Evolutionary conservation across 2,329 filamentous ascomycete genomes (phyloP).

Genomic region (Arachnomyces sp.): DNA sequence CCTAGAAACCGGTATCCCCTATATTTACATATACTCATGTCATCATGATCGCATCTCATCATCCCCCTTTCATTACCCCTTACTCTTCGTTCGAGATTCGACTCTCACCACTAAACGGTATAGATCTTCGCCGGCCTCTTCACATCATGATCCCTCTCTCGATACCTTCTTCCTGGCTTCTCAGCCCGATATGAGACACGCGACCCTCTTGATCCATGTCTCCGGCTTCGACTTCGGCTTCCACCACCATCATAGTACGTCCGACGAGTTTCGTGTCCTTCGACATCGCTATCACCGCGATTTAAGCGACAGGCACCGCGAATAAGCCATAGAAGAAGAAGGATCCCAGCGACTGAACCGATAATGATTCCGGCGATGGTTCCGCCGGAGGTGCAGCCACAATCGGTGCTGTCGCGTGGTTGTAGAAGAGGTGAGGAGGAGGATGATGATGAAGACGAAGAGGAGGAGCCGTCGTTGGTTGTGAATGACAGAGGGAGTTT

Average conservation of each 20-base stretch:
- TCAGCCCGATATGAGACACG: conserved; percentile 23
- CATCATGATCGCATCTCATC: too few species aligned
- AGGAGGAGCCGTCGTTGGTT: too few species aligned
- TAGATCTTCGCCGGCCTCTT: conserved; percentile 31
- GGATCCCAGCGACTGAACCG: conserved; percentile 30
- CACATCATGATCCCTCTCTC: conserved; percentile 22
- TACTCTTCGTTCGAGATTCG: too few species aligned
- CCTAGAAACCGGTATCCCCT: too few species aligned
- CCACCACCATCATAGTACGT: conserved; percentile 11
- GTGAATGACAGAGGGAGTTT: too few species aligned
- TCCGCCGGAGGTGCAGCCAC: conserved; percentile 27
- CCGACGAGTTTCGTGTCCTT: conserved; percentile 19
- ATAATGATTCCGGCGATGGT: conserved; percentile 34
- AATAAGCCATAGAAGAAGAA: conserved; percentile 32
- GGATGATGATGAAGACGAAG: too few species aligned
- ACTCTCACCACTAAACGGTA: conserved; percentile 1
- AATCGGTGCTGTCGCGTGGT: conserved; percentile 2
- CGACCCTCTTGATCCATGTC: conserved; percentile 14
- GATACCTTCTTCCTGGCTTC: conserved; percentile 19
- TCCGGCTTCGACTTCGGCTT: conserved; percentile 14
- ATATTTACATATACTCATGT: too few species aligned
- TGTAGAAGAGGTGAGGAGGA: too few species aligned
- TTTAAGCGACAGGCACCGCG: conserved; percentile 17
- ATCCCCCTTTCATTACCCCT: too few species aligned
- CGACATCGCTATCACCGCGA: conserved; percentile 14